Evolutionary conservation across 1,139 yeast species (phyloP), one percentile per base, ranked within the genome.

Genomic region (Taphrina wiesneri): DNA sequence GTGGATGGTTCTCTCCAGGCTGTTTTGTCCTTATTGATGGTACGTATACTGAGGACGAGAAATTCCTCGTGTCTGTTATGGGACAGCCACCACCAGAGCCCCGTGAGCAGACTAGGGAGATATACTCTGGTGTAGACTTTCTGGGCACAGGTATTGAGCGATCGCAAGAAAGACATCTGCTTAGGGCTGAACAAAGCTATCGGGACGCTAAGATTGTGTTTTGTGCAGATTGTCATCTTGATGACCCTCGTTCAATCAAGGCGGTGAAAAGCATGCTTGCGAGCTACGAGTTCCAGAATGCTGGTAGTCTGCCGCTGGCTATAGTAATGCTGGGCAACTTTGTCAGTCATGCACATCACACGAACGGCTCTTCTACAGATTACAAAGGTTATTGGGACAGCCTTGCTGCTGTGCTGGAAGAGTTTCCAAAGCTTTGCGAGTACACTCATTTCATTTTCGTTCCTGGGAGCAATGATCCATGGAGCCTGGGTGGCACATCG

Each of bases 381-480:
- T 93, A 92, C 75, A 90, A 90, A 72, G 70, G 68, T n/a, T 49
- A 34, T 25, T 70, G 70, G 61, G 96, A 92, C 71, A 79, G 83
- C 11, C 78, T 93, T 23, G 91, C 96, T 0, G 74, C 77, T 1
- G 70, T 86, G 4, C 71, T 87, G 25, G 80, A 82, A 21, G 77
- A 79, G 47, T 85, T 77, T 71, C 86, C 86, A 1, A 72, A 74
- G 5, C 71, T 84, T 2, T 71, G 78, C 15, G 73, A 77, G 13
- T 75, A 77, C 34, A 80, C 84, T 7, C 83, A 84, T 53, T 76
- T 90, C 60, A 77, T 89, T 1, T 83, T 93, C 68, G 79, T 92
- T 0, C 97, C 98, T 0, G 98, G 99, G 0, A 85, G 85, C 53
- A 88, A 90, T 71, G 99, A 93, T 75, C 97, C 97, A 0, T 93